phyloP scores from a whole-genome alignment of 106 monocot species.

The Posidonia australis region DNA sequence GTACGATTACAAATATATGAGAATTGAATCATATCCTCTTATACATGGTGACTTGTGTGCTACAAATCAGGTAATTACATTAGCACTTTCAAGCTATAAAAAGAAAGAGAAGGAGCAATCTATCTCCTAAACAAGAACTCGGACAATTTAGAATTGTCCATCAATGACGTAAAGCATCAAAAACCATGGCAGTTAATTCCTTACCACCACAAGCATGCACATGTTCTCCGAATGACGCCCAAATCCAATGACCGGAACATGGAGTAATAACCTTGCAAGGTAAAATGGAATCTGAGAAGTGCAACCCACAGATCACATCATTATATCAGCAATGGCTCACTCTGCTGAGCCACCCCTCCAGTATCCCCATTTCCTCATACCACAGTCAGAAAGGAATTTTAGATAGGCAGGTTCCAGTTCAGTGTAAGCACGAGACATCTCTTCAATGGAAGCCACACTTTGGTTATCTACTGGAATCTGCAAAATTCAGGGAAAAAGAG shows the following conservation, averaged over 20 bases:
- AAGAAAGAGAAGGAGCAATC: too few relatives aligned
- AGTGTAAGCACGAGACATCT: slow-evolving; percentile 7
- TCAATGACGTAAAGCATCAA: too few relatives aligned
- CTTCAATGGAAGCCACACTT: neutral
- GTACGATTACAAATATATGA: too few relatives aligned
- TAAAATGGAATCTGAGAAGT: neutral
- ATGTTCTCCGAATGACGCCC: neutral
- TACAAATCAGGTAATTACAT: too few relatives aligned
- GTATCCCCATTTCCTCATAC: slow-evolving; percentile 10
- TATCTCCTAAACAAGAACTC: too few relatives aligned
- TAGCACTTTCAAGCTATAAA: too few relatives aligned
- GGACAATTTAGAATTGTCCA: too few relatives aligned
- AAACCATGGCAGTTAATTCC: neutral
- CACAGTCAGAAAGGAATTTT: slow-evolving; percentile 15
- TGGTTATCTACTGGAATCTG: slow-evolving; percentile 3
- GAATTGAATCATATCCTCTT: too few relatives aligned
- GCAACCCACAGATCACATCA: neutral
- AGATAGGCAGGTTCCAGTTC: slow-evolving; percentile 9
- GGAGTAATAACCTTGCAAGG: neutral
- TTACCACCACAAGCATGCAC: neutral
- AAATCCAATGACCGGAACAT: neutral
- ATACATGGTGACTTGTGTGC: too few relatives aligned
- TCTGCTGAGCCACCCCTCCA: slow-evolving; percentile 8
- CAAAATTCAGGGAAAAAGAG: neutral
- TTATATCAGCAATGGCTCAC: neutral